These are phyloP conservation scores for Aspergillus mulundensis DNA, from an alignment of 495 filamentous ascomycete species.

Conservation along the genomic window DNA sequence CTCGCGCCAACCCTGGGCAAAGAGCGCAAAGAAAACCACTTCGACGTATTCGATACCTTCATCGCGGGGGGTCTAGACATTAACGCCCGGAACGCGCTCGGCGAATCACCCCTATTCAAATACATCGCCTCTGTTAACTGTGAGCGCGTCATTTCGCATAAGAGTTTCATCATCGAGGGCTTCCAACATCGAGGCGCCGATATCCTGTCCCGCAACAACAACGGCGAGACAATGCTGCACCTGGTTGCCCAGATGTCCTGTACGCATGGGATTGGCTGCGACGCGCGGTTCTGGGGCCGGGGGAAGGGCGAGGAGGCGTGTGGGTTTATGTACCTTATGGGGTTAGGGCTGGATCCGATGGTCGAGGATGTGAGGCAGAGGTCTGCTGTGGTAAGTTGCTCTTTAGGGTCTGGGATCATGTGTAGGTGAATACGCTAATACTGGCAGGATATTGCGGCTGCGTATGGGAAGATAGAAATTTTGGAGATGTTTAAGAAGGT, in stretches of 20 bases:
- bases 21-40: no score
- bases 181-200: not conserved
- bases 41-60: not conserved
- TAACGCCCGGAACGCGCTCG: conserved; percentile 5
- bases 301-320: not conserved
- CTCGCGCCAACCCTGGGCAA: not conserved
- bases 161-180: not conserved
- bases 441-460: conserved; percentile 6
- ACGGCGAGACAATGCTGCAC: conserved; percentile 2
- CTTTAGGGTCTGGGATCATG: not conserved
- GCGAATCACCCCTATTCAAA: not conserved
- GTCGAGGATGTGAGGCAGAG: conserved; percentile 2
- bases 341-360: conserved; percentile 2
- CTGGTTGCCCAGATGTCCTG: not conserved
- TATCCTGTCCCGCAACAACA: not conserved
- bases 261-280: no score
- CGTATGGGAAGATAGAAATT: conserved; percentile 4
- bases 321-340: not conserved
- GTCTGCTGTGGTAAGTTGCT: not conserved
- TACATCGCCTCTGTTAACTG: not conserved
- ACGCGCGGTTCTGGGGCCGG: not conserved
- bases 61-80: not conserved
- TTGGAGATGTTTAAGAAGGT: conserved; percentile 6
- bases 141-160: not conserved
- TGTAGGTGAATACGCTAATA: no score